A percentile compares a stretch with the other conserved stretches of the same genome.
Conservation (phyloP, 2,329 filamentous ascomycete species). For the Aspergillus proliferans region DNA sequence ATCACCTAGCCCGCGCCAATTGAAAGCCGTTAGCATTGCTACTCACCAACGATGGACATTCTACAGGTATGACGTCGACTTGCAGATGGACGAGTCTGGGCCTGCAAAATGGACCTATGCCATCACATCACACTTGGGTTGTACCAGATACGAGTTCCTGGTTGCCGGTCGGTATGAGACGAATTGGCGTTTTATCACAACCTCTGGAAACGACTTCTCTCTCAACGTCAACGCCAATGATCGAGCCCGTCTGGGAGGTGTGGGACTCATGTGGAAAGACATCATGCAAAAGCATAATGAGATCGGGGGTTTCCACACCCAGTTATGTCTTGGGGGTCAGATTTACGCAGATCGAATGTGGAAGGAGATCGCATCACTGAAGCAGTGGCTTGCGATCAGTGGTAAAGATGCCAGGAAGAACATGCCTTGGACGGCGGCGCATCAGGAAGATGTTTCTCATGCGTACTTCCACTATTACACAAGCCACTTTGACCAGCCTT, state of each 20-base stretch:
- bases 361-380: conserved; percentile 89
- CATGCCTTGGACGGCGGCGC: conserved; percentile 82
- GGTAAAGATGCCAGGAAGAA: conserved; percentile 91
- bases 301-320: conserved; percentile 90
- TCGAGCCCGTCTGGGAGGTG: conserved; percentile 74
- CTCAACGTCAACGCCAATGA: conserved; percentile 82
- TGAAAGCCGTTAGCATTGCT: conserved; percentile 74
- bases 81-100: conserved; percentile 75
- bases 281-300: conserved; percentile 96
- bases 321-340: conserved; percentile 86
- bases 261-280: conserved; percentile 98
- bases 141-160: conserved; percentile 96
- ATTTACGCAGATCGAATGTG: conserved; percentile 93
- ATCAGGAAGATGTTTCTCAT: conserved; percentile 92
- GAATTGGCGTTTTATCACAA: conserved; percentile 91
- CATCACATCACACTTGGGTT: conserved; percentile 91
- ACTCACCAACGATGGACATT: conserved; percentile 93
- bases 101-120: conserved; percentile 94
- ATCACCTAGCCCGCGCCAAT: conserved; percentile 83
- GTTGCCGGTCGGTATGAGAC: conserved; percentile 85
- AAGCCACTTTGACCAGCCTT: conserved; percentile 95
- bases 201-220: conserved; percentile 94
- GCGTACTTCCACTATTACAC: conserved; percentile 99
- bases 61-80: conserved; percentile 85
- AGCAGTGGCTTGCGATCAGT: conserved; percentile 90